phyloP scores from a whole-genome alignment of 768 basidiomycete genomes.

The Lactarius trivialis region DNA sequence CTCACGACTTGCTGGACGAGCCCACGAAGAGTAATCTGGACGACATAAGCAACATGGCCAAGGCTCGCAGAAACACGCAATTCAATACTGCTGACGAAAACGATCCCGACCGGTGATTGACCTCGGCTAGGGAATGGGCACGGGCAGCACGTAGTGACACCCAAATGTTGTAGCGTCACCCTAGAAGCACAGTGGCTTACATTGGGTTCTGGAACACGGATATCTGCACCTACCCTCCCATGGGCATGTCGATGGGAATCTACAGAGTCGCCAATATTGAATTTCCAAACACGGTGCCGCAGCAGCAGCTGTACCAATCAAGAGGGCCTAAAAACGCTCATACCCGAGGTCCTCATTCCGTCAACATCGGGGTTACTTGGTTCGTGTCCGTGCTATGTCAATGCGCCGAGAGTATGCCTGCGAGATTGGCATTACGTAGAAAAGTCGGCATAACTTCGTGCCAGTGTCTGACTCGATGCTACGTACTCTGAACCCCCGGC shows the following conservation, averaged over 20 bases:
- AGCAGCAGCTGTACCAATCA: neutral
- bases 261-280: neutral
- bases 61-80: too few species aligned
- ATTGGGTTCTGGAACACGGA: slow-evolving; percentile 27
- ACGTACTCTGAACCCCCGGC: neutral
- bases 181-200: too few species aligned
- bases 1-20: neutral
- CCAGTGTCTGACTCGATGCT: neutral
- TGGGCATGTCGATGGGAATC: slow-evolving; percentile 35
- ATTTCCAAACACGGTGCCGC: neutral
- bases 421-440: neutral
- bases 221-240: slow-evolving; percentile 43
- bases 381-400: neutral
- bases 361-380: neutral
- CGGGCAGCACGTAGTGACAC: too few species aligned
- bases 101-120: neutral
- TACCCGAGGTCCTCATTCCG: neutral
- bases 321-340: neutral
- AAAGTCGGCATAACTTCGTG: neutral
- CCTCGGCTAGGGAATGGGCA: too few species aligned
- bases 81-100: neutral
- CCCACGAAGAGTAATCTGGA: neutral
- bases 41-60: neutral
- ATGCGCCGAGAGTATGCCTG: neutral
- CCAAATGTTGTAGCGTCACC: too few species aligned